Evolutionary conservation across 225 moss, liverwort and hornwort species (phyloP).

Genomic region (Thuidium tamariscinum): DNA sequence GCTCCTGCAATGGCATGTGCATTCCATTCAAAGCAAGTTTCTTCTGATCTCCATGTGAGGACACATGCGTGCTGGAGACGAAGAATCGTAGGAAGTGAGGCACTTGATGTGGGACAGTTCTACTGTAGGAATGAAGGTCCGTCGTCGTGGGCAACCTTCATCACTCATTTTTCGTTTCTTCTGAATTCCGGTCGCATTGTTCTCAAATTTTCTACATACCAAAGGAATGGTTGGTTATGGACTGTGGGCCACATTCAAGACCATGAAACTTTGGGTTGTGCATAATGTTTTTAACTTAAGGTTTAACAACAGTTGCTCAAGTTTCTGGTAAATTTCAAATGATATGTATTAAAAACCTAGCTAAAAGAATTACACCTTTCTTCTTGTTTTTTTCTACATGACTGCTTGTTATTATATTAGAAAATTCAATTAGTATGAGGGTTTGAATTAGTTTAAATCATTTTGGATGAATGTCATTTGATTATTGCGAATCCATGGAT

Average conservation of each 20-base stretch:
- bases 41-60: background rate
- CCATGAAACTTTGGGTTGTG: background rate
- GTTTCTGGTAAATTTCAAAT: background rate
- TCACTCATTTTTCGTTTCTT: background rate
- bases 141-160: background rate
- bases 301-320: background rate
- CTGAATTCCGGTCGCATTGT: background rate
- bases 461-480: background rate
- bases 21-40: background rate
- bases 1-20: background rate
- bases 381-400: too few relatives aligned
- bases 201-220: background rate
- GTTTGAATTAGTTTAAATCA: background rate
- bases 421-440: background rate
- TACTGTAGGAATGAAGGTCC: background rate
- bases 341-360: background rate
- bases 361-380: background rate
- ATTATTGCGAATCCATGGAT: too few relatives aligned
- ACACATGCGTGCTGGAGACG: background rate
- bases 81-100: constrained; percentile 2
- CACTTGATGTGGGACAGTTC: background rate
- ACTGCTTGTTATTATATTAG: background rate
- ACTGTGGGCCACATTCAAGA: background rate
- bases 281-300: background rate
- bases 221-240: background rate